Evolutionary conservation across 805 yeast genomes (phyloP).

Genomic region (Candida nemodendra): DNA sequence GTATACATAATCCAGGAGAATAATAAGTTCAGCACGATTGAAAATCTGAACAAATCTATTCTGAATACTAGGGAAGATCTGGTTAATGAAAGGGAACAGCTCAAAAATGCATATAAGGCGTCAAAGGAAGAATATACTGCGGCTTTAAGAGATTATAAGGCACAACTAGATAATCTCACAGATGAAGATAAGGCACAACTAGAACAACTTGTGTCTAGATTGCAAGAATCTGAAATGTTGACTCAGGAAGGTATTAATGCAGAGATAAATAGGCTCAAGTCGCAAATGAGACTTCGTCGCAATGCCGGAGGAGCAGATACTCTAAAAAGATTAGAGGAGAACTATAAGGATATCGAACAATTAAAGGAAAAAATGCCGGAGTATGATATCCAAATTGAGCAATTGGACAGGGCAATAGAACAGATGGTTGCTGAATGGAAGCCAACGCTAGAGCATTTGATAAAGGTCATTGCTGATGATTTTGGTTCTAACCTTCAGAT

Average conservation of each 20-base stretch:
- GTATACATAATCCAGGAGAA: conserved; percentile 35
- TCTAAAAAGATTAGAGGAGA: conserved; percentile 33
- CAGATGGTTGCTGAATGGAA: conserved; percentile 48
- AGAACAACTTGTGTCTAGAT: conserved; percentile 33
- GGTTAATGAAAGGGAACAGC: conserved; percentile 11
- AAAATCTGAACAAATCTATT: conserved; percentile 29
- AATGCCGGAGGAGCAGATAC: conserved; percentile 30
- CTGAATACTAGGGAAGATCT: conserved; percentile 30
- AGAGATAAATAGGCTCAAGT: conserved; percentile 41
- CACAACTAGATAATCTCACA: conserved; percentile 35
- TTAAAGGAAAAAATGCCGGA: conserved; percentile 41
- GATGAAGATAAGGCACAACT: conserved; percentile 42
- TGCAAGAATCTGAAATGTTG: conserved; percentile 34
- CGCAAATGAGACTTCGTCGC: conserved; percentile 35
- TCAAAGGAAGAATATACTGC: conserved; percentile 22
- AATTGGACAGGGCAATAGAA: conserved; percentile 39
- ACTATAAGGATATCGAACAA: conserved; percentile 37
- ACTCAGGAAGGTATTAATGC: conserved; percentile 36
- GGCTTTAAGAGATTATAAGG: conserved; percentile 32
- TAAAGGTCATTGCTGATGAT: conserved; percentile 54
- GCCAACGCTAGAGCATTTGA: conserved; percentile 52
- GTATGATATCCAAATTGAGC: conserved; percentile 31
- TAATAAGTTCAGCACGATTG: conserved; percentile 31
- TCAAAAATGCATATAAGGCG: conserved; percentile 12
- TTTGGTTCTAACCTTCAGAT: conserved; percentile 65